A percentile compares a stretch with the other conserved stretches of the same genome.
These are phyloP conservation scores for Globisporangium recalcitrans DNA, from an alignment of 352 stramenopile genomes.

Conservation along the genomic window DNA sequence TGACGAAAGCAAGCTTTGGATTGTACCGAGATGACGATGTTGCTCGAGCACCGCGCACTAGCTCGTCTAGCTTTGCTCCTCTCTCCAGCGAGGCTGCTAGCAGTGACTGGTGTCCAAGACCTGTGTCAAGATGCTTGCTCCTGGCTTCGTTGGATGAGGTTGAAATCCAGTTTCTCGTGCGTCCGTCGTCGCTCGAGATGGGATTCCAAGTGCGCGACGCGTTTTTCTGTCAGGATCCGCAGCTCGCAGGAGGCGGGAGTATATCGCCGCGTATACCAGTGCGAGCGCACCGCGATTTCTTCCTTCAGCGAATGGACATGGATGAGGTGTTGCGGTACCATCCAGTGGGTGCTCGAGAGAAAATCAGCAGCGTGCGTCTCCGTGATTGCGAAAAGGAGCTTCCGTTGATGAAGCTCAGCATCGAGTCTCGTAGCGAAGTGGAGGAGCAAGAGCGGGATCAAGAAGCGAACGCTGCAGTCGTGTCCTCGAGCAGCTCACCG, in stretches of 20 bases:
- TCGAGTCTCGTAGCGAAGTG: constrained; percentile 35
- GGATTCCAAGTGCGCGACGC: constrained; percentile 64
- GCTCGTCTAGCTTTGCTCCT: background rate
- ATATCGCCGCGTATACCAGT: background rate
- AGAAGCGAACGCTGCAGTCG: constrained; percentile 9
- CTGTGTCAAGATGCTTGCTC: constrained; percentile 8
- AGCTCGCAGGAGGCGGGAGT: constrained; percentile 1
- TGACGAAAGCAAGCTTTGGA: constrained; percentile 48
- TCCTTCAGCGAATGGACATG: constrained; percentile 76
- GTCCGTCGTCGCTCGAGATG: constrained; percentile 58
- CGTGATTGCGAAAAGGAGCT: constrained; percentile 61
- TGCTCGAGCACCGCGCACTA: constrained; percentile 8
- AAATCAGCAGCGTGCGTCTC: constrained; percentile 77
- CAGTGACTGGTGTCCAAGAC: constrained; percentile 1
- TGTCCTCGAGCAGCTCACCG: background rate
- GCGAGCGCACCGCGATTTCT: constrained; percentile 30
- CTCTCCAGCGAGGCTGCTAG: background rate
- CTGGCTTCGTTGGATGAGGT: constrained; percentile 55
- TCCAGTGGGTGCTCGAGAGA: constrained; percentile 38
- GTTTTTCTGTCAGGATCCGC: constrained; percentile 44
- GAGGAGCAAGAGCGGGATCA: constrained; percentile 17
- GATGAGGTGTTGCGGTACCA: constrained; percentile 65
- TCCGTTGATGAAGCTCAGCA: constrained; percentile 58
- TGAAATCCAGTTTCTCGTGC: constrained; percentile 68
- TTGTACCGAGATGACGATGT: constrained; percentile 39